Conservation (phyloP, 1,284 basidiomycete species). For the Moniliophthora roreri region DNA sequence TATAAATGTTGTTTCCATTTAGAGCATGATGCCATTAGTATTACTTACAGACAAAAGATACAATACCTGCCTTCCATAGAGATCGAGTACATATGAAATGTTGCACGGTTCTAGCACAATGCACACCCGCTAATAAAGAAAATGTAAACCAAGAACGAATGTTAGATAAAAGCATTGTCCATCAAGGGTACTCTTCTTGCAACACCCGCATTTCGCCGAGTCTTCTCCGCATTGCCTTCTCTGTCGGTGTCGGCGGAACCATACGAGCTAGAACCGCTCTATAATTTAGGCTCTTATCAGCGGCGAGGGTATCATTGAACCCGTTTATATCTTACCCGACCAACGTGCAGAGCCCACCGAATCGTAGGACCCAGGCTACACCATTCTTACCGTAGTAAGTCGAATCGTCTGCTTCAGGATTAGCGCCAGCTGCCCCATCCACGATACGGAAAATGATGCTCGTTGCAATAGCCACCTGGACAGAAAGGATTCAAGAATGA, state of each 20-base stretch:
- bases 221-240: conserved; percentile 82
- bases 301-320: background rate
- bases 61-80: background rate
- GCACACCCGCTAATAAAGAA: background rate
- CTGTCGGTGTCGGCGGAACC: conserved; percentile 85
- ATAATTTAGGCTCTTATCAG: conserved; percentile 28
- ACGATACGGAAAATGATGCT: conserved; percentile 86
- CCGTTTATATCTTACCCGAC: conserved; percentile 1
- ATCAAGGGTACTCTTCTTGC: conserved; percentile 56
- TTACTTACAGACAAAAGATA: no score
- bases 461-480: conserved; percentile 84
- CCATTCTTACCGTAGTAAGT: conserved; percentile 81
- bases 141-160: background rate
- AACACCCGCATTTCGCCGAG: conserved; percentile 78
- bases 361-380: conserved; percentile 91
- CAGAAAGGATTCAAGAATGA: background rate
- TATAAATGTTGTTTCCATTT: background rate
- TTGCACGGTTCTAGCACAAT: background rate
- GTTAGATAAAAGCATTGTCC: background rate
- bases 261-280: conserved; percentile 76
- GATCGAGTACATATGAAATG: background rate
- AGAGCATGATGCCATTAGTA: background rate
- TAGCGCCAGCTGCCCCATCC: conserved; percentile 49
- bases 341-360: conserved; percentile 59
- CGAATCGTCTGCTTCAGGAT: conserved; percentile 43